Evolutionary conservation across 495 filamentous ascomycete genomes (phyloP), one percentile per base, ranked within the genome.

Genomic region (Extremus antarcticus): DNA sequence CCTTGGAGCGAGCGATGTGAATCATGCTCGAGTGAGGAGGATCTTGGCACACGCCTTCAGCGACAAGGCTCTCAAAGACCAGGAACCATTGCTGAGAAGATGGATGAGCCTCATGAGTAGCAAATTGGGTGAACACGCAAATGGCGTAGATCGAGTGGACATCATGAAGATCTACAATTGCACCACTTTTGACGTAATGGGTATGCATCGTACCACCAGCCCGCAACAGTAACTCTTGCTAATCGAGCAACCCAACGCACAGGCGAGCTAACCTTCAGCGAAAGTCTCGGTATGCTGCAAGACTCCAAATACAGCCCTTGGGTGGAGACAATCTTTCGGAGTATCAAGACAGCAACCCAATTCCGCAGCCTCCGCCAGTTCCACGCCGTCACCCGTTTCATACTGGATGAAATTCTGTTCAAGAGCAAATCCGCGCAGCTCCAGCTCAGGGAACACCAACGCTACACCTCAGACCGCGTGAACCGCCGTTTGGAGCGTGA

Each of bases 111-210:
- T 49, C 57, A 2, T 63, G 25, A 40, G 16, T 17, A 23, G 16
- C 10, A 41, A 51, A 47, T n/a, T 62, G 11, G 10, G 8, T 16
- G 46, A 51, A 39, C 45, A 17, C 4, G 51, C 46, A 17, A 24
- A 2, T 2, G 43, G 15, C 16, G 54, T 43, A 11, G 17, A 43
- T 9, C 45, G 49, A 29, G 38, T 47, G 21, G 51, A 58, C 35
- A 29, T 58, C 45, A 15, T 51, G 21, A 52, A 58, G 41, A 47
- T 43, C 17, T 56, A 43, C 49, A 62, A 57, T 41, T 55, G 21
- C 38, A 43, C 43, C 10, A 49, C 53, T 2, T 60, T 60, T 47
- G 58, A 60, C 38, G 39, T 60, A 22, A 60, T 60, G 38, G 57
- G 53, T 48, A 41, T 45, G 51, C 43, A 7, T 4, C 29, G 4